phyloP scores from a whole-genome alignment of 202 grass and related monocot genomes.

The Carex arenaria region DNA sequence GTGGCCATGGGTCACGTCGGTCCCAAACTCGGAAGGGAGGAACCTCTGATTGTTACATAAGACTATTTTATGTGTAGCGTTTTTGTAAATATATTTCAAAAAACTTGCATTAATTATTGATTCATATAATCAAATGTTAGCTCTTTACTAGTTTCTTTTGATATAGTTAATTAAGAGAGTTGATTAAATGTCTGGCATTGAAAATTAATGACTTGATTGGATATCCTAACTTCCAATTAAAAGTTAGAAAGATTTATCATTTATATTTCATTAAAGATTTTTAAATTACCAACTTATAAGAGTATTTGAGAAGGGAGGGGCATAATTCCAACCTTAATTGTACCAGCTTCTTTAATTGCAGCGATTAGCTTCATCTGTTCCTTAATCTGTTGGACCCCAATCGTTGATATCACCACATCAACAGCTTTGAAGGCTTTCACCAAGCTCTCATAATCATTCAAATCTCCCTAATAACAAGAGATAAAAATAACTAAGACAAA shows the following conservation, averaged over 20 bases:
- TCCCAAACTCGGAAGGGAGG: conserved; percentile 41
- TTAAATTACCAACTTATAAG: not conserved
- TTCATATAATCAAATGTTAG: not conserved
- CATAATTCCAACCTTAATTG: conserved; percentile 4
- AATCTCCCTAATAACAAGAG: conserved; percentile 18
- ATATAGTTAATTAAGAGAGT: too few species aligned
- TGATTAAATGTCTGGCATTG: too few species aligned
- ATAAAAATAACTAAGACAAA: not conserved
- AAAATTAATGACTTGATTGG: conserved; percentile 1
- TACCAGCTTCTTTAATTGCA: conserved; percentile 23
- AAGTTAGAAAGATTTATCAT: not conserved
- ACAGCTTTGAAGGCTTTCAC: conserved; percentile 5
- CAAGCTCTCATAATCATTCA: conserved; percentile 29
- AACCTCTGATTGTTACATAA: too few species aligned
- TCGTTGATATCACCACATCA: conserved; percentile 9
- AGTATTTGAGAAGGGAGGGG: not conserved
- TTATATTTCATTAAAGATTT: not conserved
- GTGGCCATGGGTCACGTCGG: conserved; percentile 10
- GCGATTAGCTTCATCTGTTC: conserved; percentile 14
- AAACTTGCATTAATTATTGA: not conserved
- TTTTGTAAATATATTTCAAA: not conserved
- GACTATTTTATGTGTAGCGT: too few species aligned
- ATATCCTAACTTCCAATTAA: not conserved
- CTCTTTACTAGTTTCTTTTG: too few species aligned
- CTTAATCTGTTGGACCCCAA: not conserved